Percentiles rank a stretch among this genome's conserved stretches.
Evolutionary conservation across 805 yeast species (phyloP).

Genomic region (Grigorovia humatica): DNA sequence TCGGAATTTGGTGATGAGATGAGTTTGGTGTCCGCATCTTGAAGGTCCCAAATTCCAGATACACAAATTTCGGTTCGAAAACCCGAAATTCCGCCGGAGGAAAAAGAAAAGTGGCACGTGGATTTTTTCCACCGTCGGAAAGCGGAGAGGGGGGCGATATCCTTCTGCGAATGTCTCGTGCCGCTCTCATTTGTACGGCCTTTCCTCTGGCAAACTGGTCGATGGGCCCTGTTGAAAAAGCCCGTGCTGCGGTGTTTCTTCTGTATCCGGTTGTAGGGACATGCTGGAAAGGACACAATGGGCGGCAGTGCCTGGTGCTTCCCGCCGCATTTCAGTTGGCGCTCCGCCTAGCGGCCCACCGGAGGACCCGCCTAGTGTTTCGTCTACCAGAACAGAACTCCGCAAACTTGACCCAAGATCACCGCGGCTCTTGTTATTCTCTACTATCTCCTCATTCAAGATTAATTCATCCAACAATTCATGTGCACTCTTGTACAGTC

Average conservation of each 20-base stretch:
- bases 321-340: neutral
- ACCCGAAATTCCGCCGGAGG: neutral
- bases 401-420: neutral
- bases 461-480: conserved; percentile 10
- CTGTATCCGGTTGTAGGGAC: no score
- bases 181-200: neutral
- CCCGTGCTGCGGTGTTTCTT: no score
- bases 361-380: no score
- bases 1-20: no score
- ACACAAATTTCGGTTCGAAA: neutral
- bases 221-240: no score
- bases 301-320: neutral
- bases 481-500: conserved; percentile 20
- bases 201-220: no score
- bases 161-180: neutral
- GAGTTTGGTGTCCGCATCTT: no score
- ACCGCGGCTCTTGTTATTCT: neutral
- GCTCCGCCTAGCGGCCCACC: no score
- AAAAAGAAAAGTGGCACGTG: neutral
- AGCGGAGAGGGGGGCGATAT: neutral
- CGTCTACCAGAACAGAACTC: neutral
- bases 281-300: no score
- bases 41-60: no score
- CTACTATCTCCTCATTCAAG: conserved; percentile 4
- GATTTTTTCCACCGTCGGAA: neutral